phyloP scores from a whole-genome alignment of 768 basidiomycete genomes.

The Leucocoprinus leucothites region DNA sequence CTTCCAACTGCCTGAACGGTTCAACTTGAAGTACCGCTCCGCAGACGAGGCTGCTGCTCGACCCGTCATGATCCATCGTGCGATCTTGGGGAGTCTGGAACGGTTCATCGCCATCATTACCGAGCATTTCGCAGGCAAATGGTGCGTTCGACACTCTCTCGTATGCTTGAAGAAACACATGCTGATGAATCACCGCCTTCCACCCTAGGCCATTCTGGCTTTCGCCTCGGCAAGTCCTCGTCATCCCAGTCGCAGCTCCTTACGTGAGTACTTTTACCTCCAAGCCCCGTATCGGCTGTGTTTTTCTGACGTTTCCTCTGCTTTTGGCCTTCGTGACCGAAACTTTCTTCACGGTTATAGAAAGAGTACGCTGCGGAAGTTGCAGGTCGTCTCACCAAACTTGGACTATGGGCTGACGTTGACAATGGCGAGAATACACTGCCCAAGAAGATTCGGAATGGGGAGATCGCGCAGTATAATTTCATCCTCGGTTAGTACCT shows the following conservation, averaged over 20 bases:
- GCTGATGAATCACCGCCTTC: background rate
- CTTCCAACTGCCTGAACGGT: slow-evolving; percentile 96
- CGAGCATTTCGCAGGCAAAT: slow-evolving; percentile 97
- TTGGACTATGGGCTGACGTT: slow-evolving; percentile 86
- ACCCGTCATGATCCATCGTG: slow-evolving; percentile 98
- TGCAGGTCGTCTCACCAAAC: slow-evolving; percentile 56
- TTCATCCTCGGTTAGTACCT: slow-evolving; percentile 82
- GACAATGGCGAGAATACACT: slow-evolving; percentile 92
- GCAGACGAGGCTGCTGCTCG: slow-evolving; percentile 71
- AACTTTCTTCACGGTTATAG: slow-evolving; percentile 34
- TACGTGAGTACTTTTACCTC: slow-evolving; percentile 59
- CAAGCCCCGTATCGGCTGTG: no score
- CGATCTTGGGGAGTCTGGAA: slow-evolving; percentile 91
- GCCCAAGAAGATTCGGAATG: slow-evolving; percentile 96
- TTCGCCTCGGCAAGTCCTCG: slow-evolving; percentile 91
- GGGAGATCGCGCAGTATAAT: slow-evolving; percentile 96
- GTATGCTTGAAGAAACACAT: background rate
- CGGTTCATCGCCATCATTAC: slow-evolving; percentile 96
- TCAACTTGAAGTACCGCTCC: slow-evolving; percentile 89
- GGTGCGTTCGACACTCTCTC: slow-evolving; percentile 52
- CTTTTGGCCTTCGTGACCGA: background rate
- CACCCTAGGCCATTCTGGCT: slow-evolving; percentile 91
- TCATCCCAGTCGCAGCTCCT: slow-evolving; percentile 89
- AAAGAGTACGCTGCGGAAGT: slow-evolving; percentile 90
- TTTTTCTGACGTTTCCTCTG: background rate